Percentiles rank a stretch among this genome's conserved stretches.
Conservation (phyloP, 2,329 filamentous ascomycete species). For the Cryphonectria nitschkei region DNA sequence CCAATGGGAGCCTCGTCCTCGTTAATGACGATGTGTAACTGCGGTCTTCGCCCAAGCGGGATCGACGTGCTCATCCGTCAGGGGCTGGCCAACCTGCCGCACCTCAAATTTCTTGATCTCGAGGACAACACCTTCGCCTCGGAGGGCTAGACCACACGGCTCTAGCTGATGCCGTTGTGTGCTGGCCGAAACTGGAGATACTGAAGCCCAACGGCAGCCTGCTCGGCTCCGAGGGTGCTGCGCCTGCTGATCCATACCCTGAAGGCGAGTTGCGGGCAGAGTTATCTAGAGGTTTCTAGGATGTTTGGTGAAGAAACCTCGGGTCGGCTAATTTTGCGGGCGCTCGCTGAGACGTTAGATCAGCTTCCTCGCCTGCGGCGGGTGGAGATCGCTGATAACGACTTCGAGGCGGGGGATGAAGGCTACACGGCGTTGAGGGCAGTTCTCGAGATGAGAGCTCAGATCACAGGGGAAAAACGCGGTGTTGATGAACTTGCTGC, state of each 20-base stretch:
- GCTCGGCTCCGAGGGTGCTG: not conserved
- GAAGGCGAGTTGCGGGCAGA: not conserved
- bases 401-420: not conserved
- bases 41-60: not conserved
- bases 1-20: not conserved
- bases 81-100: not conserved
- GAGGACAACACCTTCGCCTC: not conserved
- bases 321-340: not conserved
- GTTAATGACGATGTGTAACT: not conserved
- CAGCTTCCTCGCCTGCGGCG: not conserved
- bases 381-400: not conserved
- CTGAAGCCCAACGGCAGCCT: not conserved
- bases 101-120: not conserved
- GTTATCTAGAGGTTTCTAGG: not conserved
- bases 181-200: not conserved
- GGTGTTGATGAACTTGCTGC: not conserved
- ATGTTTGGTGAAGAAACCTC: not conserved
- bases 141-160: not conserved
- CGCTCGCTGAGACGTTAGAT: not conserved
- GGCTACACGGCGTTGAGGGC: not conserved
- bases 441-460: not conserved
- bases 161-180: not conserved
- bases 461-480: not conserved
- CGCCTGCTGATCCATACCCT: not conserved
- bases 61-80: not conserved